Conservation (phyloP, 176 grass and related monocot genomes). For the Avena eriantha region DNA sequence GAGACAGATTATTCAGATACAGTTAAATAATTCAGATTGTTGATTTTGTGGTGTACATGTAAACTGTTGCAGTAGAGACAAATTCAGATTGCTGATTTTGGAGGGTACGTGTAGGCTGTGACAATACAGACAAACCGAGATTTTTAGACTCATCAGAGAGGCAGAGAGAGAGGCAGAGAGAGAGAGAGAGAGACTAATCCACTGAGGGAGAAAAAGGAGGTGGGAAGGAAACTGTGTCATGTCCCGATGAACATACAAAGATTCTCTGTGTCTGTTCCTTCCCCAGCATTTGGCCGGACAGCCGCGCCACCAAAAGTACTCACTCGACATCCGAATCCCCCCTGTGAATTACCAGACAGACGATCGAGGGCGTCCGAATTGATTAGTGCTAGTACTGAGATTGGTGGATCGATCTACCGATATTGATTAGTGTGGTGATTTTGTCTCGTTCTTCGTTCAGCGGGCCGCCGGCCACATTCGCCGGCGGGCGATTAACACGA, state of each 20-base stretch:
- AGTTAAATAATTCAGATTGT: too few species aligned
- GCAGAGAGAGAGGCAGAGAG: neutral
- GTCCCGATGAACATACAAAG: slow-evolving; percentile 48
- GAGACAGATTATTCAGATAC: neutral
- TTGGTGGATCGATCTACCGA: slow-evolving; percentile 16
- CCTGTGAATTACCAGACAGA: slow-evolving; percentile 30
- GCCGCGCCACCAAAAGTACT: slow-evolving; percentile 26
- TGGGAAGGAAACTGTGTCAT: slow-evolving; percentile 13
- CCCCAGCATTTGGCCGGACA: slow-evolving; percentile 12
- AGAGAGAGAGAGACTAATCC: neutral
- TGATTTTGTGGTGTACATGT: neutral
- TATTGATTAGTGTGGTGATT: neutral
- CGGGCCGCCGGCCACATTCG: neutral
- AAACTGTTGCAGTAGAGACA: slow-evolving; percentile 4
- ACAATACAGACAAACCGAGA: slow-evolving; percentile 2
- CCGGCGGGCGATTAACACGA: neutral
- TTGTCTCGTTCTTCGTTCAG: neutral
- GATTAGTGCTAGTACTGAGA: neutral
- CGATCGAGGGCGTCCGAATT: slow-evolving; percentile 38
- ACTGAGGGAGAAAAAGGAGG: slow-evolving; percentile 10
- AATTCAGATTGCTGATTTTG: slow-evolving; percentile 33
- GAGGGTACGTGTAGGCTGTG: neutral
- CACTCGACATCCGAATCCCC: slow-evolving; percentile 41
- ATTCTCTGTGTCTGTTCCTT: slow-evolving; percentile 50
- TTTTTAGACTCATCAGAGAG: neutral